Evolutionary conservation across 2,329 filamentous ascomycete species (phyloP), one percentile per base, ranked within the genome.

Genomic region (Rachicladosporium sp.): DNA sequence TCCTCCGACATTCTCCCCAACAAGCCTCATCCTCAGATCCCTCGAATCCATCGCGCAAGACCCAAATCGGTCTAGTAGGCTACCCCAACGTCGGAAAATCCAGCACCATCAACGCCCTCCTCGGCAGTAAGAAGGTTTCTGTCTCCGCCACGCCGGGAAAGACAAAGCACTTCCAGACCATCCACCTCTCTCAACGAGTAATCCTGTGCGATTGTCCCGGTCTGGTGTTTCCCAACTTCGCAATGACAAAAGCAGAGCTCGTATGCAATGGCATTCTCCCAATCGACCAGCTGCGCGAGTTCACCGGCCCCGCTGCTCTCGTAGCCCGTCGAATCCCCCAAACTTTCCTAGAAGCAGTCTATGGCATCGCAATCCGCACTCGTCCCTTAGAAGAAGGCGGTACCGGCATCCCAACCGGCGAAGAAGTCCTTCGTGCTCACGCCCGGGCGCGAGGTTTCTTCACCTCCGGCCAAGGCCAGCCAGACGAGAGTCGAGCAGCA

Each of bases 1-100:
- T 98, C 65, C 66, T 96, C 11, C 66, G 77, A 50, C 80, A 93
- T 58, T 76, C 80, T 2, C 78, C 78, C 3, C 65, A 73, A 33
- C 39, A 46, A n/a, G 63, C 68, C 40, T 19, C 15, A 19, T 19
- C 15, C 15, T 19, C 15, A 19, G 64, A 69, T 40, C 59, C 68
- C 1, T 66, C 71, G 19, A 51, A 59, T 33, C 59, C 65, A 31
- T 68, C 66, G 43, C 64, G 70, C 39, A 95, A 93, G 61, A 80
- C 88, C 4, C 79, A 86, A 48, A 91, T 98, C 50, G 91, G 91
- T 52, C 71, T 98, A 12, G 91, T 98, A 30, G 91, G 91, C 43
- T 98, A 98, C 64, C 91, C 91, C 55, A 98, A 98, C 66, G 91
- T 98, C 47, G 91, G 91, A 65, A 98, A 98, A 67, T 98, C 93